phyloP scores from a whole-genome alignment of 1,139 yeast genomes.

The Sugiyamaella xylanicola region DNA sequence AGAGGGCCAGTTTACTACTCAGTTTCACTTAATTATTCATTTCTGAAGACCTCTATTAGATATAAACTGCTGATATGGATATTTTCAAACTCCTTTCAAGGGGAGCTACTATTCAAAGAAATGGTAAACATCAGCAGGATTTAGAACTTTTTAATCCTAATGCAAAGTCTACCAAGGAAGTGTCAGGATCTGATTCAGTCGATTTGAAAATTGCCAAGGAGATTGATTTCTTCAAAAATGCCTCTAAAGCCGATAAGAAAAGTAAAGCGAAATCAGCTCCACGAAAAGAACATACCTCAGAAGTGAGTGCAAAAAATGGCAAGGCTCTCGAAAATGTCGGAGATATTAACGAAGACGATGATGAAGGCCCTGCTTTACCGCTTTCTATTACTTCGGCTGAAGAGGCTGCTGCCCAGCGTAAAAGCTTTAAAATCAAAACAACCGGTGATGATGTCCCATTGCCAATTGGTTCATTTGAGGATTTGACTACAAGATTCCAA shows the following conservation, averaged over 20 bases:
- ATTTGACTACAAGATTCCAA: constrained; percentile 66
- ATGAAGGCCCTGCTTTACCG: constrained; percentile 41
- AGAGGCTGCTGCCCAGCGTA: constrained; percentile 62
- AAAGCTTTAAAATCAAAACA: constrained; percentile 60
- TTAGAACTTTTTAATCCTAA: constrained; percentile 36
- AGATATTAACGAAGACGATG: constrained; percentile 29
- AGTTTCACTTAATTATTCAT: background rate
- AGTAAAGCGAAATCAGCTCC: constrained; percentile 17
- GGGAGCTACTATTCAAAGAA: constrained; percentile 76
- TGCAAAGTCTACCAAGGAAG: constrained; percentile 41
- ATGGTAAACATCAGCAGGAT: constrained; percentile 40
- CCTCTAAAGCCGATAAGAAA: constrained; percentile 31
- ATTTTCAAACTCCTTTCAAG: constrained; percentile 80
- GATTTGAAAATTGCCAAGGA: constrained; percentile 43
- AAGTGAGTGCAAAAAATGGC: no score
- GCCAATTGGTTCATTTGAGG: constrained; percentile 88
- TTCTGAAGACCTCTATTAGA: no score
- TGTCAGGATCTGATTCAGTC: constrained; percentile 49
- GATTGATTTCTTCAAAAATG: constrained; percentile 69
- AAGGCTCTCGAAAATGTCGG: constrained; percentile 28
- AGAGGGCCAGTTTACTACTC: no score
- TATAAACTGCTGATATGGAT: constrained; percentile 69
- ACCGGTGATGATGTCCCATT: constrained; percentile 79
- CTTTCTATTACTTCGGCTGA: constrained; percentile 54
- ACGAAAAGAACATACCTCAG: no score